Evolutionary conservation across 2,329 filamentous ascomycete species (phyloP), one percentile per base, ranked within the genome.

Genomic region (Sordariomycetes sp.): DNA sequence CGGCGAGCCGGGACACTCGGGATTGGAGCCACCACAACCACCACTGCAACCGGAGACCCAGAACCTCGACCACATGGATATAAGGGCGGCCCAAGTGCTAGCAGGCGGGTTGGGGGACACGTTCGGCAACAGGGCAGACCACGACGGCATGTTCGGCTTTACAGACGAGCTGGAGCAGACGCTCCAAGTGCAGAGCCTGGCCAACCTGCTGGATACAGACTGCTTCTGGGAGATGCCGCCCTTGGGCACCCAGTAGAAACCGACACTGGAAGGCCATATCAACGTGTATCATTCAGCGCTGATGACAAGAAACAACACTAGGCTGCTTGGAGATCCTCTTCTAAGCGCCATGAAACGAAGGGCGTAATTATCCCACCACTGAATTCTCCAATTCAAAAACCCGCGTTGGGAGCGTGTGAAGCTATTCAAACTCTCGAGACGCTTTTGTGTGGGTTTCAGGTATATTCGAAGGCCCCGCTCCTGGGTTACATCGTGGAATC

Each of bases 111-210:
- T 50, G 46, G 6, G n/a, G 2, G 46, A 3, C 3, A 5, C 10
- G 20, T 22, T 10, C 18, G 20, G 22, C 20, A 24, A 50, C 22
- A 22, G 6, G 22, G 46, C 7, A 5, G 20, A 24, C 7, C 6
- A 50, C 20, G 12, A 50, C 18, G 22, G 46, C 2, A 24, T 24
- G 14, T 50, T 59, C 10, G 35, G 35, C 10, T 28, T 62, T 11
- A 53, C 48, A 18, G 55, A 16, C 12, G 58, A 59, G 34, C 52
- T 53, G 22, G 58, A 60, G 16, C 54, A 62, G 16, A 55, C 35
- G 35, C 16, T 62, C 16, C 46, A 62, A 20, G 55, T 62, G 50
- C 61, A 62, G 25, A 59, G 60, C 50, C 53, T 62, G 18, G 60
- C 55, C 18, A 62, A 62, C 22, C 20, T 62, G 14, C 25, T 62